Evolutionary conservation across 1,139 yeast species (phyloP).

Genomic region (Insectozyma bohioensis): DNA sequence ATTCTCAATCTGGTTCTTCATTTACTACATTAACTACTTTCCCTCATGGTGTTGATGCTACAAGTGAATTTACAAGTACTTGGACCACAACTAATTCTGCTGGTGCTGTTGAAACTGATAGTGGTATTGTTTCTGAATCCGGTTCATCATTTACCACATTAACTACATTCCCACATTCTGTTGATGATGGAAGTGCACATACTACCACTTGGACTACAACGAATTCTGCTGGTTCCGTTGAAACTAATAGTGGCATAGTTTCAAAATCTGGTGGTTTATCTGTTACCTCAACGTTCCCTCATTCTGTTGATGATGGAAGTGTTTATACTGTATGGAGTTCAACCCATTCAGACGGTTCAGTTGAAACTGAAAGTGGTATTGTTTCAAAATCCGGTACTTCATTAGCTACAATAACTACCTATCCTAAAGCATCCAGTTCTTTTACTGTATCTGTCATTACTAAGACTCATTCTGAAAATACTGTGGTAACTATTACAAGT

Average conservation of each 20-base stretch:
- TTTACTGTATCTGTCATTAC: too few species aligned
- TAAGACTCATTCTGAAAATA: too few species aligned
- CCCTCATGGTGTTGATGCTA: not conserved
- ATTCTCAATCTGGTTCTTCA: constrained; percentile 7
- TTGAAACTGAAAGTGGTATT: constrained; percentile 22
- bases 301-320: constrained; percentile 11
- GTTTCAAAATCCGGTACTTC: constrained; percentile 20
- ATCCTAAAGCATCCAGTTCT: constrained; percentile 5
- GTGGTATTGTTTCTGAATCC: constrained; percentile 14
- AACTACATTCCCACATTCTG: constrained; percentile 2
- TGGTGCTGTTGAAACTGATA: constrained; percentile 18
- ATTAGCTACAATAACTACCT: constrained; percentile 4
- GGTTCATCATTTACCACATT: constrained; percentile 7
- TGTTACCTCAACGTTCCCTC: too few species aligned
- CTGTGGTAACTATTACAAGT: too few species aligned
- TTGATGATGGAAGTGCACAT: not conserved
- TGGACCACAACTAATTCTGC: constrained; percentile 18
- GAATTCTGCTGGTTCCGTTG: too few species aligned
- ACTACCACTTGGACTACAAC: not conserved
- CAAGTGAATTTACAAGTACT: constrained; percentile 20
- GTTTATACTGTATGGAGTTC: constrained; percentile 19
- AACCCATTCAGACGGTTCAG: constrained; percentile 19
- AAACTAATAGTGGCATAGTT: constrained; percentile 16
- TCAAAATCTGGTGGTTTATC: constrained; percentile 2
- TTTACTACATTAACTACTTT: constrained; percentile 2